Evolutionary conservation across 352 stramenopile species (phyloP), one percentile per base, ranked within the genome.

Genomic region (Globisporangium splendens): DNA sequence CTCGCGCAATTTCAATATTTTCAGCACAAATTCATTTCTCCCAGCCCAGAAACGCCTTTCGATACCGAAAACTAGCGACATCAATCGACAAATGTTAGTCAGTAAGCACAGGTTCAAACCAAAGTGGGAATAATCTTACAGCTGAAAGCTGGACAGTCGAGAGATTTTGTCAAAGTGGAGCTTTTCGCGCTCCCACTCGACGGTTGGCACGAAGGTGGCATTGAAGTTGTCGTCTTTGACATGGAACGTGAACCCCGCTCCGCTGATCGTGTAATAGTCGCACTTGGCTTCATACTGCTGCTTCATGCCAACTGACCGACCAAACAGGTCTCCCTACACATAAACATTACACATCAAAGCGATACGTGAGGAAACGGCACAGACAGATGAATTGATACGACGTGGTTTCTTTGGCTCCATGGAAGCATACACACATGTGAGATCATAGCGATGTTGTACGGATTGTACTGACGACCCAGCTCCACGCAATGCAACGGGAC

Each of bases 201-300:
- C 33, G 5, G 75, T 52, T 0, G 74, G 65, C 0, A 84, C 59
- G 43, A 88, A 89, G 0, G 65, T 64, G 0, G 75, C 71, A 15
- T 65, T 44, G 14, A 79, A 83, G 5, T 50, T 55, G 60, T 88
- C 73, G 10, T 68, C 59, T 28, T 88, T 83, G 20, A 67, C 54
- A 50, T 90, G 74, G 35, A 87, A 90, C 13, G 81, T 86, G 54
- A 88, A 83, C 0, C 77, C 80, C 3, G 62, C 50, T 10, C 56
- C 47, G 52, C 77, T 89, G 41, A 89, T 69, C 0, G 81, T 89
- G 70, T 92, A 92, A 61, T 81, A 92, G 50, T 90, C 83, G 51
- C 55, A 88, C 20, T 65, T 62, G 15, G 70, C 70, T 12, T 70
- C 50, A 22, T 69, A 42, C 22, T 60, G 49, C 63, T 81, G 54